Conservation (phyloP, 192 early-diverging fungal species). For the Coemansia sp. region DNA sequence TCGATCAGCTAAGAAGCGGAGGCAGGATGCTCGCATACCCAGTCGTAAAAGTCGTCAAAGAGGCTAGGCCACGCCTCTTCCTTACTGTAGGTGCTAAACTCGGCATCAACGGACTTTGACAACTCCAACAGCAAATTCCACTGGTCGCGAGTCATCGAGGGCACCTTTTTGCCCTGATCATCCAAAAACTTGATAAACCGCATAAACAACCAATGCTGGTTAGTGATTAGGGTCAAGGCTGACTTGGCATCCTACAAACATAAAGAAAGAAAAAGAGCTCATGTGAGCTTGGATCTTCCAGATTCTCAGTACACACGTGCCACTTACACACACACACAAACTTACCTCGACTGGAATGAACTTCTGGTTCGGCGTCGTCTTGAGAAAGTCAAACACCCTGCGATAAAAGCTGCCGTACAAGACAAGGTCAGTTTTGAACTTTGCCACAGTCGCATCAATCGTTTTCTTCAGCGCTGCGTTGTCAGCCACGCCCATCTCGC, state of each 20-base stretch:
- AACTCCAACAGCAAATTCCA: conserved; percentile 51
- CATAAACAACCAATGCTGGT: conserved; percentile 28
- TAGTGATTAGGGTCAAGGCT: conserved; percentile 29
- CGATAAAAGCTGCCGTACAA: conserved; percentile 42
- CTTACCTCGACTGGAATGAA: conserved; percentile 37
- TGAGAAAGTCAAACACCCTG: conserved; percentile 38
- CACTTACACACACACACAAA: too few relatives aligned
- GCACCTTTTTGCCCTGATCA: conserved; percentile 21
- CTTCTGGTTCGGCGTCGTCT: conserved; percentile 24
- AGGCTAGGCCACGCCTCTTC: conserved; percentile 52
- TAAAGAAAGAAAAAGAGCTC: background rate
- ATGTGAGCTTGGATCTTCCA: conserved; percentile 3
- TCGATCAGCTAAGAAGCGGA: background rate
- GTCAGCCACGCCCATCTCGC: conserved; percentile 21
- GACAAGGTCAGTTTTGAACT: conserved; percentile 12
- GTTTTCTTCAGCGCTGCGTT: conserved; percentile 18
- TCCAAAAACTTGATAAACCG: conserved; percentile 43
- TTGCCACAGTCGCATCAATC: background rate
- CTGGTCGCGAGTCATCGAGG: conserved; percentile 48
- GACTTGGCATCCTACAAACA: conserved; percentile 30
- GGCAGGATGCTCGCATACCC: conserved; percentile 10
- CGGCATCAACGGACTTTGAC: conserved; percentile 17
- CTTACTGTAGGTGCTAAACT: conserved; percentile 39
- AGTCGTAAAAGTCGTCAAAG: conserved; percentile 51
- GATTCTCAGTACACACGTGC: background rate